These are phyloP conservation scores for Tulasnella sp. DNA, from an alignment of 768 basidiomycete species.

Conservation along the genomic window DNA sequence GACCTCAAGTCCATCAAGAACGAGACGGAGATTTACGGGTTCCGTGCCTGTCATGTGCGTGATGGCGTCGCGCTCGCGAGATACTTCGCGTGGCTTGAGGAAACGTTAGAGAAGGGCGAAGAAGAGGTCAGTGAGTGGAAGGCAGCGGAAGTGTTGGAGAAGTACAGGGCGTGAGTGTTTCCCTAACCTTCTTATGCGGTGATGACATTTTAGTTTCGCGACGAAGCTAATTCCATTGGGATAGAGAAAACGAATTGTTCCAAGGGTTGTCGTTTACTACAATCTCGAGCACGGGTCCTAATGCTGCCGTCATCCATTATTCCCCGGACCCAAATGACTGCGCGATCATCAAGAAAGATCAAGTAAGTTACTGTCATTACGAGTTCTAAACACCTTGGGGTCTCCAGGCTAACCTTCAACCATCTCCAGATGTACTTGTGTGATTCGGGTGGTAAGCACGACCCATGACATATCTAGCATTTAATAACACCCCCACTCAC, in stretches of 20 bases:
- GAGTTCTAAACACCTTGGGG: not conserved
- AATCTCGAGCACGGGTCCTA: constrained; percentile 87
- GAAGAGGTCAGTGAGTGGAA: constrained; percentile 62
- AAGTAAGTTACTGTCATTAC: constrained; percentile 36
- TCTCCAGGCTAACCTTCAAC: constrained; percentile 30
- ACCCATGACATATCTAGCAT: not conserved
- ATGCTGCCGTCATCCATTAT: constrained; percentile 96
- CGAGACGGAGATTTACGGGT: constrained; percentile 72
- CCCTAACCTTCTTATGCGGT: not conserved
- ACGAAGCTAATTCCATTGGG: not conserved
- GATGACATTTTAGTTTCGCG: not conserved
- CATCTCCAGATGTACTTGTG: constrained; percentile 52
- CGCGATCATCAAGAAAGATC: constrained; percentile 62
- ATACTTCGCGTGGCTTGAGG: constrained; percentile 95
- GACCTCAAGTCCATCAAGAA: constrained; percentile 79
- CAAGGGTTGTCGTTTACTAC: constrained; percentile 84
- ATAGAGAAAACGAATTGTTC: constrained; percentile 67
- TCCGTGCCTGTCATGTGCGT: constrained; percentile 77
- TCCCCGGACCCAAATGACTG: constrained; percentile 63
- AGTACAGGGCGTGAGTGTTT: constrained; percentile 61
- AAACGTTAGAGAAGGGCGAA: constrained; percentile 51
- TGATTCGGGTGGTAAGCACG: constrained; percentile 66
- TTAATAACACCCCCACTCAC: too few relatives aligned
- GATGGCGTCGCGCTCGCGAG: constrained; percentile 78
- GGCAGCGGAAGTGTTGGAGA: constrained; percentile 67